Percentiles rank a stretch among this genome's conserved stretches.
Conservation (phyloP, 2,329 filamentous ascomycete species). For the Coniochaeta sp. region DNA sequence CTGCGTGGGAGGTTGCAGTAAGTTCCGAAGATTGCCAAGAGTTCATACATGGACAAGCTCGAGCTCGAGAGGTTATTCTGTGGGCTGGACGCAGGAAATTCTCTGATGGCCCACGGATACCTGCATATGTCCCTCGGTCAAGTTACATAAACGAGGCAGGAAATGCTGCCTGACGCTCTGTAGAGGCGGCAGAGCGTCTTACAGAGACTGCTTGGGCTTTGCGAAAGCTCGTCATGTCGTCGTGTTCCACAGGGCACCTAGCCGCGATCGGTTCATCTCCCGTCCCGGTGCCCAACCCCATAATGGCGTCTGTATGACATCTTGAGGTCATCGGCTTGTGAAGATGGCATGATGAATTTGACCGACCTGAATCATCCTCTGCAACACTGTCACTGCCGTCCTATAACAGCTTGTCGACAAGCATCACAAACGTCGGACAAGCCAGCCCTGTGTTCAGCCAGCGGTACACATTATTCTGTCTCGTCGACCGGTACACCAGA, state of each 20-base stretch:
- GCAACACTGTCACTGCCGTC: neutral
- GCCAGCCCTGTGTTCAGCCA: neutral
- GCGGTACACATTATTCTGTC: neutral
- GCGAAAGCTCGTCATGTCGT: neutral
- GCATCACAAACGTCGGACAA: neutral
- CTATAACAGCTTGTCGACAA: neutral
- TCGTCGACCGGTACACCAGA: neutral
- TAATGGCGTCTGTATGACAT: neutral
- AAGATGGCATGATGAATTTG: neutral
- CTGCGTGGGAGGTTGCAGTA: no score
- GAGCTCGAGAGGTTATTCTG: neutral
- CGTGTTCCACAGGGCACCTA: neutral
- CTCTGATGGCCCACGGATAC: neutral
- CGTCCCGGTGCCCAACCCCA: neutral
- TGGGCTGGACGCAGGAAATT: neutral
- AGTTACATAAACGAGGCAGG: neutral
- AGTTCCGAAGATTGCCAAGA: no score
- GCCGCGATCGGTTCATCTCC: neutral
- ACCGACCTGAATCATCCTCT: neutral
- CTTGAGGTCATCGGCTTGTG: neutral
- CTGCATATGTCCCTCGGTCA: neutral
- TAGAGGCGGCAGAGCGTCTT: neutral
- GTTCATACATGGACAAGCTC: neutral
- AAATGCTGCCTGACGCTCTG: neutral
- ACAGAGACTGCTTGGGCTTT: neutral